Evolutionary conservation across 2,329 filamentous ascomycete species (phyloP).

Genomic region (Ploettnerulaceae sp.): DNA sequence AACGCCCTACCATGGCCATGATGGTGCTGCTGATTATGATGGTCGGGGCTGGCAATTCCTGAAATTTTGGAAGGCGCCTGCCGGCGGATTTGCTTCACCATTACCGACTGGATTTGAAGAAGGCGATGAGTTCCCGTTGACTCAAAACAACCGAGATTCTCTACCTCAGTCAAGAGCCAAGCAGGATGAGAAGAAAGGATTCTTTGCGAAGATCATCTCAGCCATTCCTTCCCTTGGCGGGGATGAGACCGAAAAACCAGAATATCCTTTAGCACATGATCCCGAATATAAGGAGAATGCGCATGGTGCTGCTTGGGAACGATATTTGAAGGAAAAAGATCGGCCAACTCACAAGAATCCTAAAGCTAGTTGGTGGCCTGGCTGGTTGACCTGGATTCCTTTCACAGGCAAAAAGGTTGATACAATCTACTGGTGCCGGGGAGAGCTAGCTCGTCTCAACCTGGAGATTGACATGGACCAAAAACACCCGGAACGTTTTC

Average conservation of each 20-base stretch:
- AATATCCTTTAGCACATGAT: slow-evolving; percentile 61
- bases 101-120: slow-evolving; percentile 52
- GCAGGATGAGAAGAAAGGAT: slow-evolving; percentile 41
- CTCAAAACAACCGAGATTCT: slow-evolving; percentile 31
- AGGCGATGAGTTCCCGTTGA: slow-evolving; percentile 38
- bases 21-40: slow-evolving; percentile 19
- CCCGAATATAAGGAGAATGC: slow-evolving; percentile 56
- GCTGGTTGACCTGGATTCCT: slow-evolving; percentile 75
- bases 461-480: slow-evolving; percentile 90
- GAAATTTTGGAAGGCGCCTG: slow-evolving; percentile 60
- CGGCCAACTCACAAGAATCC: slow-evolving; percentile 80
- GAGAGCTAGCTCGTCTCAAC: slow-evolving; percentile 81
- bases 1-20: slow-evolving; percentile 19
- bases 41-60: slow-evolving; percentile 42
- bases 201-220: slow-evolving; percentile 47
- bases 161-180: slow-evolving; percentile 3
- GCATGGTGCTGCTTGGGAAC: slow-evolving; percentile 70
- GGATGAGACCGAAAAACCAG: slow-evolving; percentile 27
- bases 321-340: slow-evolving; percentile 74
- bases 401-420: slow-evolving; percentile 86
- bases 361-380: slow-evolving; percentile 48
- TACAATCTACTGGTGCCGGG: slow-evolving; percentile 86
- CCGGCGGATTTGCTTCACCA: slow-evolving; percentile 56
- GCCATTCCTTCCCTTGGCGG: slow-evolving; percentile 42
- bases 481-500: slow-evolving; percentile 76